Conservation (phyloP, 2,329 filamentous ascomycete species). For the Cladophialophora psammophila region DNA sequence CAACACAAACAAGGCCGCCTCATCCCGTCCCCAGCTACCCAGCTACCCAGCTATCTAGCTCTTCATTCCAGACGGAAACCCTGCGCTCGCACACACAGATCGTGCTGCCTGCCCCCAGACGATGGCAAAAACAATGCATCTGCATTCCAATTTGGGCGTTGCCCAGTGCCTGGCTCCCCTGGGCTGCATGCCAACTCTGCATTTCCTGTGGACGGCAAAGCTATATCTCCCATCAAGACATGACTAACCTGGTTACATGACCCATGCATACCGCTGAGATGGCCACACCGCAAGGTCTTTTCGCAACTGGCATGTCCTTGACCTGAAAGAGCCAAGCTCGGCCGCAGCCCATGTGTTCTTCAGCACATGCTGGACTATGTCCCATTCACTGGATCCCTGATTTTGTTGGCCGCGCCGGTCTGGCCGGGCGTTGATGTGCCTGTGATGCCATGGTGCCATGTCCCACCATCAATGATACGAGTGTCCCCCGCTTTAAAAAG, state of each 20-base stretch:
- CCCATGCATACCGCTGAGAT: not conserved
- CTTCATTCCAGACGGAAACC: not conserved
- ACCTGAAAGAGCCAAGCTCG: constrained; percentile 6
- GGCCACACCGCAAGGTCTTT: not conserved
- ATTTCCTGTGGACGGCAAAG: not conserved
- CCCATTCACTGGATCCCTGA: constrained; percentile 10
- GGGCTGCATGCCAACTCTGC: not conserved
- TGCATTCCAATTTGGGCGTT: not conserved
- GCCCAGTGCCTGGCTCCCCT: not conserved
- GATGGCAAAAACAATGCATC: not conserved
- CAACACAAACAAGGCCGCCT: not conserved
- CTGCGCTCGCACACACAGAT: not conserved
- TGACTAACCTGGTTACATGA: constrained; percentile 6
- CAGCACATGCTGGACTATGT: constrained; percentile 7
- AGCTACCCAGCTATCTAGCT: not conserved
- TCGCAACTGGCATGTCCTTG: not conserved
- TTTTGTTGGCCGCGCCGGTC: not conserved
- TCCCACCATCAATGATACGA: not conserved
- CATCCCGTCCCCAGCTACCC: not conserved
- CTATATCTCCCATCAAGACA: not conserved
- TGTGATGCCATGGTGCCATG: not conserved
- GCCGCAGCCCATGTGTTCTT: not conserved
- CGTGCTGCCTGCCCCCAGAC: not conserved
- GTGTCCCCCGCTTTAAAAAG: constrained; percentile 8
- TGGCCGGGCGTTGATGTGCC: not conserved